Evolutionary conservation across 345 rosid species (phyloP).

Genomic region (Clausena lansium): DNA sequence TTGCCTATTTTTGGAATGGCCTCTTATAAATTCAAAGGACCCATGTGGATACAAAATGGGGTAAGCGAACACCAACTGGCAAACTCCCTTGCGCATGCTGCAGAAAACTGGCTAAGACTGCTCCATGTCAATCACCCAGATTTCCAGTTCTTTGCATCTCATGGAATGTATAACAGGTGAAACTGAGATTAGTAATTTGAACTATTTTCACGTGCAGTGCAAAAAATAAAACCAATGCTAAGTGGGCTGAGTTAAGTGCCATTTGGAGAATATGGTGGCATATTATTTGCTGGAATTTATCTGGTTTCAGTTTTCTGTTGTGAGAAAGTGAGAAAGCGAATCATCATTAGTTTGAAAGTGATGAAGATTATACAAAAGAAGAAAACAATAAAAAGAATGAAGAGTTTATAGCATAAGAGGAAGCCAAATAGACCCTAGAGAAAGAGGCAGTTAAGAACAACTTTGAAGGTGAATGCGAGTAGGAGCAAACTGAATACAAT

Average conservation of each 20-base stretch:
- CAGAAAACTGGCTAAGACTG: slow-evolving; percentile 27
- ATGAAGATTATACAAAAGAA: slow-evolving; percentile 1
- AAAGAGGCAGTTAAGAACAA: background rate
- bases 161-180: slow-evolving; percentile 35
- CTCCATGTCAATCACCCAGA: slow-evolving; percentile 36
- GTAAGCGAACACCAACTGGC: slow-evolving; percentile 17
- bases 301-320: slow-evolving; percentile 4
- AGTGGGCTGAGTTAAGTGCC: background rate
- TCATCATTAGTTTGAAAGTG: background rate
- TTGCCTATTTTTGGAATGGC: slow-evolving; percentile 35
- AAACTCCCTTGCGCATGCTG: slow-evolving; percentile 31
- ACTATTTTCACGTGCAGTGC: background rate
- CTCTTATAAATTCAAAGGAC: slow-evolving; percentile 31
- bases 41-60: slow-evolving; percentile 27
- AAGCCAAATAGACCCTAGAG: background rate
- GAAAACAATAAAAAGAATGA: background rate
- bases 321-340: background rate
- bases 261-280: background rate
- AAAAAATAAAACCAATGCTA: slow-evolving; percentile 2
- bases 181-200: slow-evolving; percentile 4
- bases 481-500: background rate
- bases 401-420: slow-evolving; percentile 6
- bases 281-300: background rate
- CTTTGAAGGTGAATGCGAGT: background rate
- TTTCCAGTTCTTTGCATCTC: slow-evolving; percentile 42